phyloP scores from a whole-genome alignment of 2,329 filamentous ascomycete genomes.

The Colletotrichum spaethianum region DNA sequence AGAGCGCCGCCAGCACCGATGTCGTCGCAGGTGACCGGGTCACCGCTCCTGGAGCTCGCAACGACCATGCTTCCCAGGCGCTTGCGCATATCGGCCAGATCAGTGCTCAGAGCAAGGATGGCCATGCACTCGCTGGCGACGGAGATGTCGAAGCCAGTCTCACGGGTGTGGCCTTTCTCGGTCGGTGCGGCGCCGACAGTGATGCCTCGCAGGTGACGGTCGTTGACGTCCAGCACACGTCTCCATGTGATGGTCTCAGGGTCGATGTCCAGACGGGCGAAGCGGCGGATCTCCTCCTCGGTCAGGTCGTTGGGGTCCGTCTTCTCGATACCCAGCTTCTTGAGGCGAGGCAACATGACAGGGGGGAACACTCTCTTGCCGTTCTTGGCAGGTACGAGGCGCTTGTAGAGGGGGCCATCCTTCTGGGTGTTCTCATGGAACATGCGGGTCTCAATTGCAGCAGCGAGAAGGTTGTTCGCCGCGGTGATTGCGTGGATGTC shows the following conservation, averaged over 20 bases:
- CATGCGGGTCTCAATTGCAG: slow-evolving; percentile 97
- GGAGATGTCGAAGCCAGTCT: slow-evolving; percentile 97
- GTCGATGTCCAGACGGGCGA: slow-evolving; percentile 96
- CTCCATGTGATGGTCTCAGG: slow-evolving; percentile 98
- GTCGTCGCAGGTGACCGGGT: slow-evolving; percentile 96
- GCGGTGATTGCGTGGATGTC: slow-evolving; percentile 98
- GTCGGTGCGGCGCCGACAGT: slow-evolving; percentile 91
- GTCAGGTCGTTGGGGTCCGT: slow-evolving; percentile 93
- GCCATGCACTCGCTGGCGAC: slow-evolving; percentile 99
- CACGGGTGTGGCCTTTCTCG: slow-evolving; percentile 88
- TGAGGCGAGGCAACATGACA: slow-evolving; percentile 91
- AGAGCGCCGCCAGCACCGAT: slow-evolving; percentile 93
- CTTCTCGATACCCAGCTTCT: slow-evolving; percentile 97
- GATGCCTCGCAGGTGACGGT: slow-evolving; percentile 90
- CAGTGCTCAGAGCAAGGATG: slow-evolving; percentile 92
- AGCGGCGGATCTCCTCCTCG: slow-evolving; percentile 87
- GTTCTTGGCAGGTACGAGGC: slow-evolving; percentile 91
- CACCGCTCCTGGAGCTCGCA: slow-evolving; percentile 85
- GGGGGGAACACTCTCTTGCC: slow-evolving; percentile 89
- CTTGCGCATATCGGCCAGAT: slow-evolving; percentile 90
- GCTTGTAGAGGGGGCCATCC: slow-evolving; percentile 87
- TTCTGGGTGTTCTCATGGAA: slow-evolving; percentile 98
- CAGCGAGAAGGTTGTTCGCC: slow-evolving; percentile 96
- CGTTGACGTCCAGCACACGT: slow-evolving; percentile 96
- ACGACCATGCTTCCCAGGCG: slow-evolving; percentile 96